Conservation (phyloP, 345 rosid genomes). For the Brassica incana region DNA sequence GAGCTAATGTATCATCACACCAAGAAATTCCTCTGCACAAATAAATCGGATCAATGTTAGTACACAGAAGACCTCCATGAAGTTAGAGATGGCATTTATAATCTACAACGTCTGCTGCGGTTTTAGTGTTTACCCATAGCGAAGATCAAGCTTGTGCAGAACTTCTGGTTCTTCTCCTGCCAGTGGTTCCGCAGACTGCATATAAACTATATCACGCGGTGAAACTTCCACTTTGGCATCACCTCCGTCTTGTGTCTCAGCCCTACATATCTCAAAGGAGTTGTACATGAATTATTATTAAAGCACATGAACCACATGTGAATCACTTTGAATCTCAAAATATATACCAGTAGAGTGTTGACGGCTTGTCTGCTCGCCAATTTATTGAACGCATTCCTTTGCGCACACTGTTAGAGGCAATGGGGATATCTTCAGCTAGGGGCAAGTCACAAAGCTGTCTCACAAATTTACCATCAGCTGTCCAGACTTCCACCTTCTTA, state of each 20-base stretch:
- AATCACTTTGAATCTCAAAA: constrained; percentile 7
- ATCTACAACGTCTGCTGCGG: neutral
- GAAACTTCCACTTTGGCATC: constrained; percentile 94
- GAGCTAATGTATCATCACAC: constrained; percentile 92
- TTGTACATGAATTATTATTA: constrained; percentile 15
- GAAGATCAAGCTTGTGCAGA: constrained; percentile 92
- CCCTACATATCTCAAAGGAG: constrained; percentile 58
- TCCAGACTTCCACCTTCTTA: constrained; percentile 88
- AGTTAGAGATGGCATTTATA: neutral
- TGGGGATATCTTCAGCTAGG: constrained; percentile 93
- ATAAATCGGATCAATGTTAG: neutral
- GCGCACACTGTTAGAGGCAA: constrained; percentile 82
- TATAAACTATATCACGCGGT: constrained; percentile 87
- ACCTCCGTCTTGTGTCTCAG: constrained; percentile 97
- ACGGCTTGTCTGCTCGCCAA: constrained; percentile 98
- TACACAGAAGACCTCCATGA: neutral
- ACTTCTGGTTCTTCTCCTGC: constrained; percentile 79
- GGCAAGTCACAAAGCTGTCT: constrained; percentile 88
- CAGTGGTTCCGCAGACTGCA: constrained; percentile 70
- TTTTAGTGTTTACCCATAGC: constrained; percentile 69
- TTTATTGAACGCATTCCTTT: constrained; percentile 89
- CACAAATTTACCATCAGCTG: constrained; percentile 69
- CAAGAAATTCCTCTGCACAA: constrained; percentile 80
- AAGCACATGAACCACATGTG: neutral
- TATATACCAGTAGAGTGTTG: constrained; percentile 77